Percentiles rank a stretch among this genome's conserved stretches.
These are phyloP conservation scores for Musa itinerans DNA, from an alignment of 176 grass and related monocot species.

Conservation along the genomic window DNA sequence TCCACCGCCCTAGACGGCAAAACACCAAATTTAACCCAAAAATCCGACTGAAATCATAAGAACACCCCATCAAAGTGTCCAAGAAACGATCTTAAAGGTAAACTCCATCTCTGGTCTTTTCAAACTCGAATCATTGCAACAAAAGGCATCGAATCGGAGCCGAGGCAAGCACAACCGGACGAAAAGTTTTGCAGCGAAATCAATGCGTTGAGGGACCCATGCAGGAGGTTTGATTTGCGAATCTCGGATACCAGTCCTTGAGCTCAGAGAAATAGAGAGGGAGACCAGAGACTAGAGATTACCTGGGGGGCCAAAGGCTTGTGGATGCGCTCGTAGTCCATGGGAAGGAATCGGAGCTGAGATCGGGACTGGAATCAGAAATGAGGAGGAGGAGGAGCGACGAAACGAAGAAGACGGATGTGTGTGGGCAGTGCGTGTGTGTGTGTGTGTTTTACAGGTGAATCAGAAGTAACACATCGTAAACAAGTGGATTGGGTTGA, in stretches of 20 bases:
- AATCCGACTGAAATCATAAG: not conserved
- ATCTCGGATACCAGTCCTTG: constrained; percentile 1
- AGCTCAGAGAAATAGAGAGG: constrained; percentile 12
- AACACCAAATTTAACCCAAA: not conserved
- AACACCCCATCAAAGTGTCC: not conserved
- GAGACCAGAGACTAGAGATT: not conserved
- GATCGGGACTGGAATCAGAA: no score
- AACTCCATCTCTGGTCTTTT: constrained; percentile 11
- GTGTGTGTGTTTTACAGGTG: no score
- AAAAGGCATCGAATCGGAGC: not conserved
- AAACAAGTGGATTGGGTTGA: no score
- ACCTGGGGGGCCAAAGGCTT: constrained; percentile 68
- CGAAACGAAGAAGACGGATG: no score
- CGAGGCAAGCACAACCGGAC: constrained; percentile 3
- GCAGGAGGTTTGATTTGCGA: constrained; percentile 2
- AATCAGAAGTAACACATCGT: no score
- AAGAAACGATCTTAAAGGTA: not conserved
- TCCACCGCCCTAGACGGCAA: constrained; percentile 49
- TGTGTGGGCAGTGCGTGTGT: no score
- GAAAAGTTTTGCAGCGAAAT: not conserved
- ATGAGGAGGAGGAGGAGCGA: no score
- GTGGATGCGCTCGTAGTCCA: constrained; percentile 97
- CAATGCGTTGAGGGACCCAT: not conserved
- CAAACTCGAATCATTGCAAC: constrained; percentile 1
- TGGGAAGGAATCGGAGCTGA: constrained; percentile 5